These are phyloP conservation scores for Leishmania lainsoni DNA, from an alignment of 208 protist genomes.

Conservation along the genomic window DNA sequence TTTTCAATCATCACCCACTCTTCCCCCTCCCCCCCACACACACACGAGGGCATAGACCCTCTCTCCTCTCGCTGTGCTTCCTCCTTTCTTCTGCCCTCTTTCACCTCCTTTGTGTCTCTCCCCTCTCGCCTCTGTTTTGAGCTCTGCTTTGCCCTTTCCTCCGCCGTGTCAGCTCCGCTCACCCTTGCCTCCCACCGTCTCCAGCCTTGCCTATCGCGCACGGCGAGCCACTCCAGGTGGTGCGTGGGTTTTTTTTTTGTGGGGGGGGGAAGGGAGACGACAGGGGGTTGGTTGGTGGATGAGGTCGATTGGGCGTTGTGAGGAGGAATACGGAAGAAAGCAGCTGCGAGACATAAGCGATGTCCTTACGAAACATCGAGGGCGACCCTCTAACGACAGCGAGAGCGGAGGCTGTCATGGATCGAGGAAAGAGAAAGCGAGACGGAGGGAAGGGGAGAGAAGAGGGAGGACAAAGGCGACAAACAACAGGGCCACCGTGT, in stretches of 20 bases:
- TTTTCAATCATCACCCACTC: neutral
- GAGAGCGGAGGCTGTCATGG: neutral
- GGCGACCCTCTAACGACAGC: neutral
- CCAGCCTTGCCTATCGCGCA: neutral
- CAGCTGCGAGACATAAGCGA: neutral
- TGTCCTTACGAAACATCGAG: neutral
- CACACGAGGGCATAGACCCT: neutral
- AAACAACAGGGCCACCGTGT: neutral
- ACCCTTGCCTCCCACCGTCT: neutral
- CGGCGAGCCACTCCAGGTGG: neutral
- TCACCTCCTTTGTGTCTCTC: neutral
- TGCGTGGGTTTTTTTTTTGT: neutral
- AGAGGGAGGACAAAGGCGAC: neutral
- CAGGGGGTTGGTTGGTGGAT: neutral
- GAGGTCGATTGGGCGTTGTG: neutral
- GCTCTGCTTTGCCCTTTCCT: neutral
- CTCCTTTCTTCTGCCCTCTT: constrained; percentile 12
- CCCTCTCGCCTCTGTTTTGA: constrained; percentile 1
- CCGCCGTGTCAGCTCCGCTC: neutral
- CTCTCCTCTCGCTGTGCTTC: constrained; percentile 1
- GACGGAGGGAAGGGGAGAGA: neutral
- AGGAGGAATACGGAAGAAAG: neutral
- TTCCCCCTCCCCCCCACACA: neutral
- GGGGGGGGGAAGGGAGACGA: neutral
- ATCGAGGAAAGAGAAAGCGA: neutral